Conservation (phyloP, 1,284 basidiomycete species). For the Sanguinoderma infundibulare region DNA sequence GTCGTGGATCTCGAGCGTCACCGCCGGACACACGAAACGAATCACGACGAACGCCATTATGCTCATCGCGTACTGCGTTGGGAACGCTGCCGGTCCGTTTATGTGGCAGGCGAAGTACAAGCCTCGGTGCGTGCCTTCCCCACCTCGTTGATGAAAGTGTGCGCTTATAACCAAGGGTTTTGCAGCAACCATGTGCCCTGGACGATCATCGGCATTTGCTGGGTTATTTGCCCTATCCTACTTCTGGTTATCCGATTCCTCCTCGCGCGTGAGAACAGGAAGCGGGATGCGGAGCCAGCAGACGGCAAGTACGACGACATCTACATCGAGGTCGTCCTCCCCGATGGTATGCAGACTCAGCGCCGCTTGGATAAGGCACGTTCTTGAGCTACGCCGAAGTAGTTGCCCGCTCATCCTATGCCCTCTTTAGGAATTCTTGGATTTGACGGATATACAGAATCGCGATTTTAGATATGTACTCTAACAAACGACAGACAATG, state of each 20-base stretch:
- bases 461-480: too few species aligned
- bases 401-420: too few species aligned
- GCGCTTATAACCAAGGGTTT: background rate
- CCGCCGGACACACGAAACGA: slow-evolving; percentile 77
- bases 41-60: slow-evolving; percentile 71
- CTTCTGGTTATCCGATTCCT: slow-evolving; percentile 56
- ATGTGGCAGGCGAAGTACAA: slow-evolving; percentile 74
- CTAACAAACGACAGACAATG: background rate
- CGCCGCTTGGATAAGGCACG: too few species aligned
- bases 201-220: slow-evolving; percentile 65
- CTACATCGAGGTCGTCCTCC: too few species aligned
- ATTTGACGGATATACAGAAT: too few species aligned
- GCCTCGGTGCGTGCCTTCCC: slow-evolving; percentile 55
- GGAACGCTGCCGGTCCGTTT: slow-evolving; percentile 71
- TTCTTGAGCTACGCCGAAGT: too few species aligned
- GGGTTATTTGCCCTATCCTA: slow-evolving; percentile 50
- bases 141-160: too few species aligned
- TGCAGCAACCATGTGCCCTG: slow-evolving; percentile 65
- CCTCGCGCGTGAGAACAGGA: slow-evolving; percentile 66
- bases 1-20: slow-evolving; percentile 71
- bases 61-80: slow-evolving; percentile 72
- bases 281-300: too few species aligned
- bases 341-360: too few species aligned
- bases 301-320: too few species aligned
- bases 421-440: too few species aligned